phyloP scores from a whole-genome alignment of 73 alveolate genomes.

The Paramecium tetraurelia region DNA sequence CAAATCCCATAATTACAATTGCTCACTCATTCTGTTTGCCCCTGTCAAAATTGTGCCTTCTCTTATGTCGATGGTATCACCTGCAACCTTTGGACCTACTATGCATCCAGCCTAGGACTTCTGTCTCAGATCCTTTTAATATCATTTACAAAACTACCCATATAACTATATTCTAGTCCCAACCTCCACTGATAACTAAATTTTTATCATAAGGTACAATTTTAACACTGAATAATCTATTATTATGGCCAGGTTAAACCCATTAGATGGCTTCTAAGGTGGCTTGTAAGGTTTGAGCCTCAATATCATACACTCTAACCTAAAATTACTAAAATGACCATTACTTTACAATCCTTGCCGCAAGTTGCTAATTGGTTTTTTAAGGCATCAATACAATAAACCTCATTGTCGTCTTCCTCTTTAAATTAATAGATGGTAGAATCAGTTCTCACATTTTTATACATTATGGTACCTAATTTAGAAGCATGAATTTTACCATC shows the following conservation, averaged over 20 bases:
- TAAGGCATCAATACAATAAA: conserved; percentile 10
- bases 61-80: conserved; percentile 73
- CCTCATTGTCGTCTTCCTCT: conserved; percentile 57
- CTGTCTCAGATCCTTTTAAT: conserved; percentile 63
- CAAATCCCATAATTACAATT: conserved; percentile 66
- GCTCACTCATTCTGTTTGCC: conserved; percentile 62
- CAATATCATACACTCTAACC: conserved; percentile 62
- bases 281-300: neutral
- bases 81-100: conserved; percentile 83
- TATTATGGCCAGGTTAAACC: conserved; percentile 69
- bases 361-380: conserved; percentile 49
- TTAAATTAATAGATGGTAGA: neutral
- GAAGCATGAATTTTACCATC: neutral
- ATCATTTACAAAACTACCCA: conserved; percentile 50
- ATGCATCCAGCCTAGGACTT: conserved; percentile 57
- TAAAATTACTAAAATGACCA: neutral
- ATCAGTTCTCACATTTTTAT: neutral
- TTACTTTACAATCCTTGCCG: conserved; percentile 60
- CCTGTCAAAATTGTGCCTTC: conserved; percentile 72
- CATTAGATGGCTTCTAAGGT: conserved; percentile 22
- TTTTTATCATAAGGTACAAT: conserved; percentile 64
- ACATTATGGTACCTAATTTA: conserved; percentile 25
- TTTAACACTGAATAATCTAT: conserved; percentile 81
- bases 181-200: conserved; percentile 79
- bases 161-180: conserved; percentile 74